Evolutionary conservation across 179 eudicot species (phyloP), one percentile per base, ranked within the genome.

Genomic region (Amaranthus tricolor): DNA sequence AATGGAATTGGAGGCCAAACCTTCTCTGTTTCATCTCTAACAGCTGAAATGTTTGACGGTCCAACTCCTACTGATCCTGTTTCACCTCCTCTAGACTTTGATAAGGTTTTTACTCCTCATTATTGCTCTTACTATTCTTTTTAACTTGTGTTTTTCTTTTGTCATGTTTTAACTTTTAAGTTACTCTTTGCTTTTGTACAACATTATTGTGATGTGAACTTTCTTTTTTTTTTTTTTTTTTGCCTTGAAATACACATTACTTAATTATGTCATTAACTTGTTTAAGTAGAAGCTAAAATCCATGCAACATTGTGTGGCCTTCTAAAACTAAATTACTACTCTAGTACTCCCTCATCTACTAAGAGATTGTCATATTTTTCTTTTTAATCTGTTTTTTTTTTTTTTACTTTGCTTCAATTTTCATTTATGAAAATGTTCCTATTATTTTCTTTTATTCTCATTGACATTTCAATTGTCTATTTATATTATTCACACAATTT

Each of bases 31-130:
- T 73, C 77, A 51, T 87, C 87, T 16, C 83, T 85, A 52, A 76
- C 87, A 44, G 88, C 89, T 69, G 92, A 88, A 49, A 80, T 82
- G 78, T 85, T 85, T 16, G 96, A 92, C 59, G 83, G 92, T 61
- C 3, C 40, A 2, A 31, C 40, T 31, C 92, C 93, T 15, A 83
- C 85, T 65, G 78, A 78, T 70, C 40, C 84, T 15, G 65, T 85
- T 74, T 91, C 92, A 24, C 92, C 94, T 45, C 80, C 88, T 44
- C 73, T 86, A 1, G 94, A 89, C 40, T 91, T 85, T 74, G 96
- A 91, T 63, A 91, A 91, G 84, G 97, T 91, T 53, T 70, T 80
- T 53, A 45, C 40, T 31, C 40, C 40, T 31, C 40, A 31, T 31
- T 31, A 31, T 31, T 31, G 40, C 40, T 31, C 40, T 31, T 31